phyloP scores from a whole-genome alignment of 2,329 filamentous ascomycete species.

The Teratosphaeria zuluensis region DNA sequence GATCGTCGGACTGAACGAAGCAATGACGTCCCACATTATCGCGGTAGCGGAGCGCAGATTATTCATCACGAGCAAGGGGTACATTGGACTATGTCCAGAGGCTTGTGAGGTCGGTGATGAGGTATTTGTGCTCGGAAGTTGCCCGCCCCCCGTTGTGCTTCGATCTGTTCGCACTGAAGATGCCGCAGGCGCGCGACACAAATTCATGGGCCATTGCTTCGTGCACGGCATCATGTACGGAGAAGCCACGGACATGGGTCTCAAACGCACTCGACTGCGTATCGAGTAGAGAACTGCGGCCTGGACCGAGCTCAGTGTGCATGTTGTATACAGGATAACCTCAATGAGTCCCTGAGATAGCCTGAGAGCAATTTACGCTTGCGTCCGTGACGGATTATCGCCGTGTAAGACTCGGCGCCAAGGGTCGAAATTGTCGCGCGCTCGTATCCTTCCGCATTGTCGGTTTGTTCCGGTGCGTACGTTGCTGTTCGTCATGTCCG shows the following conservation, averaged over 20 bases:
- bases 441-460: too few relatives aligned
- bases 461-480: too few relatives aligned
- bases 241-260: background rate
- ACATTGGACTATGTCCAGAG: background rate
- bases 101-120: background rate
- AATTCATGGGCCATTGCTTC: background rate
- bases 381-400: too few relatives aligned
- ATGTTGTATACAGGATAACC: too few relatives aligned
- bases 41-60: background rate
- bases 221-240: background rate
- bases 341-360: too few relatives aligned
- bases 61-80: background rate
- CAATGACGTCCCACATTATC: background rate
- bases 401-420: too few relatives aligned
- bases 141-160: background rate
- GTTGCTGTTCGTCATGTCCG: too few relatives aligned
- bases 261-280: background rate
- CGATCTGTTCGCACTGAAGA: background rate
- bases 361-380: too few relatives aligned
- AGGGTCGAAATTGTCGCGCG: too few relatives aligned
- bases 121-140: background rate
- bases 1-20: background rate
- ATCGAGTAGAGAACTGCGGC: background rate
- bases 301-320: too few relatives aligned
- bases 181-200: background rate